Base-by-base conservation (phyloP, 371 early-diverging fungal species). In the Mortierella sp. region DNA sequence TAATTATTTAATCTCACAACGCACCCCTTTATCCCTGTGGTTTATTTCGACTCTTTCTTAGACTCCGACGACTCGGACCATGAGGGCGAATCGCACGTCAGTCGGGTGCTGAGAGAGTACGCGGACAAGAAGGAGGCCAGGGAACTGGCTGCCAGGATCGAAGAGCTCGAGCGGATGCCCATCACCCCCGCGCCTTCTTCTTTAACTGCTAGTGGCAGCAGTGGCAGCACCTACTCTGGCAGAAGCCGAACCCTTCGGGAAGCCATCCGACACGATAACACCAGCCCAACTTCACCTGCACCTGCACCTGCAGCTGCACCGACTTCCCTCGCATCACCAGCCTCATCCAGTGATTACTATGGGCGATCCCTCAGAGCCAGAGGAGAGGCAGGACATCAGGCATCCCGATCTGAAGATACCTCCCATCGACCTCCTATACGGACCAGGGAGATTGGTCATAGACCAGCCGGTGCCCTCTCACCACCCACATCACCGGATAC, bases 21-120 rank as follows among this genome's bases (percentile, higher is more conserved):
- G 37, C 13, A 29, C 29, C 8, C 4, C 13, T 58, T 34, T 29
- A n/a, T n/a, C n/a, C n/a, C 14, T 9, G 11, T 24, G 16, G 1
- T 39, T 22, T 31, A 16, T 34, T 48, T 39, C 29, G 44, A 22
- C 47, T 63, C 44, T 44, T 19, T 14, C 24, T 24, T 64, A 91
- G 92, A 91, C 61, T 91, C 92, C 9, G 92, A 91, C 71, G 89
- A 88, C 40, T 88, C 88, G 55, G 92, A 89, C 48, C 83, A 86
- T 74, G 90, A 90, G 73, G 91, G 90, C 55, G 79, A 79, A 48
- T 88, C 90, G 7, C 91, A 91, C 75, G 88, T 91, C 31, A 81
- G 88, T 29, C 86, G 91, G 47, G 79, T 89, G 31, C 80, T 91
- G 29, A 79, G 90, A 58, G 91, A 89, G 65, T 80, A 89, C 76